Evolutionary conservation across 768 basidiomycete species (phyloP).

Genomic region (Boletus patriciae): DNA sequence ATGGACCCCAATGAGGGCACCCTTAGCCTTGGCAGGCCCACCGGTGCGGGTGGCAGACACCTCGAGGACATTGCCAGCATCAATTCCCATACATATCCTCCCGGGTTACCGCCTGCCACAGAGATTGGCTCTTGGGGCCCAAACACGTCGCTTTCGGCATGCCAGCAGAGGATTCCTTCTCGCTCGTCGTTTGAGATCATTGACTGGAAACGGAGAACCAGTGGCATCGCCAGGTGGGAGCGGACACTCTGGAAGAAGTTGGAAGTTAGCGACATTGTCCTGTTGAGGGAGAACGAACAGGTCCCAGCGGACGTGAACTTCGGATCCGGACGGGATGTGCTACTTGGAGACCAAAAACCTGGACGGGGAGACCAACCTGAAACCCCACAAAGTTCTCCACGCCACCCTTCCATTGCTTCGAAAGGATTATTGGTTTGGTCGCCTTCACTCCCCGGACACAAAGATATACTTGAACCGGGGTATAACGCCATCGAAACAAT

Average conservation of each 20-base stretch:
- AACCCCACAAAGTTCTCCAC: slow-evolving; percentile 73
- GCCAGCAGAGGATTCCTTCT: slow-evolving; percentile 58
- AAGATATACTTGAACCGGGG: no score
- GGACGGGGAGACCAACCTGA: slow-evolving; percentile 97
- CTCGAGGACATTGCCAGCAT: slow-evolving; percentile 71
- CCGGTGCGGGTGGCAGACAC: slow-evolving; percentile 48
- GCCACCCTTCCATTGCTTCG: slow-evolving; percentile 72
- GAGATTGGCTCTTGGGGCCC: slow-evolving; percentile 39
- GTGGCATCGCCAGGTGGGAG: slow-evolving; percentile 85
- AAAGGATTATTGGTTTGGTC: slow-evolving; percentile 95
- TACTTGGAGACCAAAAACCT: slow-evolving; percentile 98
- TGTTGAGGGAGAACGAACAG: slow-evolving; percentile 91
- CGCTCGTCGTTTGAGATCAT: slow-evolving; percentile 68
- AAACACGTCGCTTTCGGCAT: slow-evolving; percentile 41
- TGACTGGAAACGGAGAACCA: slow-evolving; percentile 69
- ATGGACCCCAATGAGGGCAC: slow-evolving; percentile 45
- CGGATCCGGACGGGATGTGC: slow-evolving; percentile 88
- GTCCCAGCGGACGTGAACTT: slow-evolving; percentile 95
- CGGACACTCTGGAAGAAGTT: slow-evolving; percentile 98
- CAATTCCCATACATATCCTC: slow-evolving; percentile 66
- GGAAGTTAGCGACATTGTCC: slow-evolving; percentile 93
- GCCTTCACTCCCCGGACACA: no score
- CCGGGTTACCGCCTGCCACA: slow-evolving; percentile 34
- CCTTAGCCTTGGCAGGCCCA: slow-evolving; percentile 36
- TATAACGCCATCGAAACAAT: no score